Evolutionary conservation across 805 yeast genomes (phyloP).

Genomic region (Grigorovia transvaalensis): DNA sequence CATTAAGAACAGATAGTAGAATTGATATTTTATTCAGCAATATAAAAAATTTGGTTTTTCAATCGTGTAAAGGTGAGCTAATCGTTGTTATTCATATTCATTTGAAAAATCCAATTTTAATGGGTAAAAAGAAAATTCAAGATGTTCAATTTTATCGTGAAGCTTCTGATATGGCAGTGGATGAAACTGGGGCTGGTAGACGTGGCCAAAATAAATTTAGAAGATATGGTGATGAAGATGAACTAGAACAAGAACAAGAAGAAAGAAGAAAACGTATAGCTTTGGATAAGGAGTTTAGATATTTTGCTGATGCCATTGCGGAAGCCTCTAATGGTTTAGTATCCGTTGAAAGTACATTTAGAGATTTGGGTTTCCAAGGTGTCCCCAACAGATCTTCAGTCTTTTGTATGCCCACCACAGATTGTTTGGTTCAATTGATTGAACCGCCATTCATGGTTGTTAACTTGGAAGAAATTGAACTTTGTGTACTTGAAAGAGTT

Average conservation of each 20-base stretch:
- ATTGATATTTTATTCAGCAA: constrained; percentile 84
- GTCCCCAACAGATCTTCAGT: constrained; percentile 94
- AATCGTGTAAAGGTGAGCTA: constrained; percentile 90
- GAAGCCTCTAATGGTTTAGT: constrained; percentile 76
- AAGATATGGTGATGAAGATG: constrained; percentile 96
- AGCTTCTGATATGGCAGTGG: constrained; percentile 91
- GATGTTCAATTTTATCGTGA: constrained; percentile 96
- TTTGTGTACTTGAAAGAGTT: constrained; percentile 93
- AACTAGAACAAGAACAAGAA: constrained; percentile 95
- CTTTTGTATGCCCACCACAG: constrained; percentile 92
- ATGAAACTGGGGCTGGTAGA: constrained; percentile 92
- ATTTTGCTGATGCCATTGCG: constrained; percentile 81
- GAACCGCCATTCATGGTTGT: constrained; percentile 94
- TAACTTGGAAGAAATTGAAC: constrained; percentile 82
- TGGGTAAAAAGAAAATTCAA: constrained; percentile 90
- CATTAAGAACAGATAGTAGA: constrained; percentile 72
- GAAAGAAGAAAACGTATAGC: constrained; percentile 87
- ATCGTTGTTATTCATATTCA: constrained; percentile 89
- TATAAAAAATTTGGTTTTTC: constrained; percentile 88
- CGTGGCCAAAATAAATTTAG: constrained; percentile 59
- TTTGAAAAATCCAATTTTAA: constrained; percentile 83
- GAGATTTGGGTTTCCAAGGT: constrained; percentile 95
- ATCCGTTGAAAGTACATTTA: constrained; percentile 87
- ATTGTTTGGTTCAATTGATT: constrained; percentile 84
- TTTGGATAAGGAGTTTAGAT: constrained; percentile 83